Evolutionary conservation across 352 stramenopile species (phyloP), one percentile per base, ranked within the genome.

Genomic region (Phytophthora tubulina): DNA sequence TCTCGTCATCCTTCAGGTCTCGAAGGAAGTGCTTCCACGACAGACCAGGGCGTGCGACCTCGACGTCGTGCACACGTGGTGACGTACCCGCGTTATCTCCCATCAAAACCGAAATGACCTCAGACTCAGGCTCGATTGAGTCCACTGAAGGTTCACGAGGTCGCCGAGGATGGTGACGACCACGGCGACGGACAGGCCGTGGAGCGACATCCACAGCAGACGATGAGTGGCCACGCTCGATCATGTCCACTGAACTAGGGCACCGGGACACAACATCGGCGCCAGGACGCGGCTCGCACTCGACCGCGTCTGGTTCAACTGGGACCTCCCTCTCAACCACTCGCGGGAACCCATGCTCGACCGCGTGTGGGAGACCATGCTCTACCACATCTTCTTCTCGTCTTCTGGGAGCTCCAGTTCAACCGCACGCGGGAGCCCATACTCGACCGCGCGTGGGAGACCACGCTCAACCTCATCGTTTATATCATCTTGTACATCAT

Each of bases 11-110:
- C 13, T 72, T 72, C 32, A 82, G 33, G 39, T 66, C 54, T 30
- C 63, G 49, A 14, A 80, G 60, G 21, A 69, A 80, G 10, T 67
- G 6, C 41, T 70, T 70, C 52, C 69, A 76, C 51, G 52, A 60
- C 3, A 65, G 3, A 1, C 54, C 58, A 32, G 36, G 55, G 0
- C 21, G 21, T 21, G 21, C 21, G 21, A 21, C 21, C 64, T 38
- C 27, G 21, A 21, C 21, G 21, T 21, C 21, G 21, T 21, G 21
- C 21, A 21, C 21, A 21, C 21, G 21, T 21, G 21, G 21, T 21
- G 21, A 21, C 21, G 21, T 21, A 21, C 21, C 21, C 21, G 21
- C 21, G 21, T 21, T 21, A 21, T 21, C 21, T 21, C 21, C 21
- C 21, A 21, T 21, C 21, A 21, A 21, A 21, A 21, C 21, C 21